Percentiles rank a stretch among this genome's conserved stretches.
phyloP scores from a whole-genome alignment of 306 rosid genomes.

The Prosopis cineraria region DNA sequence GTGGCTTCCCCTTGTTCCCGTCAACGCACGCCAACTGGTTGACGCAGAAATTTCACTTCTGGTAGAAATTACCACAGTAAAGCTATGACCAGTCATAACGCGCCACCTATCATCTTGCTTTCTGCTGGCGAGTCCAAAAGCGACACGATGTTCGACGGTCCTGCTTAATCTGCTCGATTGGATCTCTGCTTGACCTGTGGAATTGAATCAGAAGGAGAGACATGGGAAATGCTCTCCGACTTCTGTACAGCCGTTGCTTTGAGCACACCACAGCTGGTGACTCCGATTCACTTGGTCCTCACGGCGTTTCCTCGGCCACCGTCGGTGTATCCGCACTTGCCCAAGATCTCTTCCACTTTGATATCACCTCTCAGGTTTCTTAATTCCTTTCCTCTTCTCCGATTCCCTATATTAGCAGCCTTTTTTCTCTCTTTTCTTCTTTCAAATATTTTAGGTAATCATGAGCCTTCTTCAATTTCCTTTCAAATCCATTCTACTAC shows the following conservation, averaged over 20 bases:
- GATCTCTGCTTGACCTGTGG: neutral
- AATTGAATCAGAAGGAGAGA: neutral
- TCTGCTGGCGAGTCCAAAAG: neutral
- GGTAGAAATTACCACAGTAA: neutral
- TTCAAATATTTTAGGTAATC: neutral
- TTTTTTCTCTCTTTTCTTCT: neutral
- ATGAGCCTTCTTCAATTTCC: neutral
- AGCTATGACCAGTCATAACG: neutral
- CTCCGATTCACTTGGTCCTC: slow-evolving; percentile 50
- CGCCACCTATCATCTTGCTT: neutral
- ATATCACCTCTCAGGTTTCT: slow-evolving; percentile 76
- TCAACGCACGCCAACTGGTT: neutral
- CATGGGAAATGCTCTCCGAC: slow-evolving; percentile 5
- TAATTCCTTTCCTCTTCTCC: neutral
- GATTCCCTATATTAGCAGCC: neutral
- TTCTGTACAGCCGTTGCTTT: neutral
- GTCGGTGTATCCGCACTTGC: slow-evolving; percentile 52
- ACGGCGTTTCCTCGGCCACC: slow-evolving; percentile 58
- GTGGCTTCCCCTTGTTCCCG: no score
- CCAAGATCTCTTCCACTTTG: slow-evolving; percentile 75
- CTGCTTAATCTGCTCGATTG: neutral
- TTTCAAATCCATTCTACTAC: neutral
- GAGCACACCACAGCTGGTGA: slow-evolving; percentile 47
- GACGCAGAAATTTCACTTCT: neutral
- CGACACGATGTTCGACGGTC: neutral